These are phyloP conservation scores for Oropetium thomaeum DNA, from an alignment of 176 grass and related monocot genomes.

Conservation along the genomic window DNA sequence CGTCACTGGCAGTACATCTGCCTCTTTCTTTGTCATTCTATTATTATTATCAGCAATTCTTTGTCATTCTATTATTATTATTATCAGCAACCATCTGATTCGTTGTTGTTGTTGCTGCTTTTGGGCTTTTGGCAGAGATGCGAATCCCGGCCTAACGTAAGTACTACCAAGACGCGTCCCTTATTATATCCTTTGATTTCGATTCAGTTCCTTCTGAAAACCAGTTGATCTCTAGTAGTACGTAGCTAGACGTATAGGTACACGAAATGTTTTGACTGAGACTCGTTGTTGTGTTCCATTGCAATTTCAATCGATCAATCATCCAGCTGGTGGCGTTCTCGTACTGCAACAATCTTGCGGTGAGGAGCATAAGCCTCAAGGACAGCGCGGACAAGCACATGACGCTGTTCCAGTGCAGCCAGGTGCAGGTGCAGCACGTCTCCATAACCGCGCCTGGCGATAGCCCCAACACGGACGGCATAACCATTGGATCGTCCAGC, in stretches of 20 bases:
- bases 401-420: constrained; percentile 39
- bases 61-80: too few species aligned
- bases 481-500: constrained; percentile 32
- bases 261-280: too few species aligned
- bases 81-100: constrained; percentile 7
- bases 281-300: not conserved
- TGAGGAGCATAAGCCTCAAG: constrained; percentile 45
- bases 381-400: constrained; percentile 61
- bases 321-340: constrained; percentile 45
- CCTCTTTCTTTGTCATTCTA: too few species aligned
- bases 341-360: constrained; percentile 32
- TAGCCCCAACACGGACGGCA: constrained; percentile 82
- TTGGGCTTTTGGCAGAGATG: constrained; percentile 46
- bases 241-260: too few species aligned
- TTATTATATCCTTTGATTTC: not conserved
- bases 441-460: constrained; percentile 44
- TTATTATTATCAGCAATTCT: too few species aligned
- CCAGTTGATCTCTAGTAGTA: too few species aligned
- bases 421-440: constrained; percentile 24
- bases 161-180: too few species aligned
- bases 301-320: too few species aligned
- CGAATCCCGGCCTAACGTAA: constrained; percentile 47
- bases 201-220: too few species aligned
- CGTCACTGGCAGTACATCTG: not conserved
- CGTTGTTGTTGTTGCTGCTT: too few species aligned